phyloP scores from a whole-genome alignment of 176 grass and related monocot species.

The Hyparrhenia diplandra region DNA sequence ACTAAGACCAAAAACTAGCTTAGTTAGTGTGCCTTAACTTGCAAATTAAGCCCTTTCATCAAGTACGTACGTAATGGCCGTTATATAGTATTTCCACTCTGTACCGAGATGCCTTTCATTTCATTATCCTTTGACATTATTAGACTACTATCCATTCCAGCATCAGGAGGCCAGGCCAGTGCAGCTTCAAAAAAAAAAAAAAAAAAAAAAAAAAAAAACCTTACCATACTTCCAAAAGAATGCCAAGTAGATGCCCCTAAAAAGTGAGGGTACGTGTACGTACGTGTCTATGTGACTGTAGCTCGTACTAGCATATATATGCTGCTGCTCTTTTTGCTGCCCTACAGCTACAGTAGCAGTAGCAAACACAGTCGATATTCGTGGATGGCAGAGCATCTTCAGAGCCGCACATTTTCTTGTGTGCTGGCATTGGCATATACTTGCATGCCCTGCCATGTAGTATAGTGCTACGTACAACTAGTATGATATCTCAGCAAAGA shows the following conservation, averaged over 20 bases:
- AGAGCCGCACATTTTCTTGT: background rate
- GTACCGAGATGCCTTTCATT: background rate
- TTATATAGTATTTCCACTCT: too few species aligned
- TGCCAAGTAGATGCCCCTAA: background rate
- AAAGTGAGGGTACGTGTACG: background rate
- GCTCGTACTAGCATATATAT: background rate
- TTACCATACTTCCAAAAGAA: background rate
- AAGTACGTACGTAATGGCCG: too few species aligned
- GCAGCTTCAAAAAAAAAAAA: too few species aligned
- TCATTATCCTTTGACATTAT: too few species aligned
- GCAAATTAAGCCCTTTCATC: too few species aligned
- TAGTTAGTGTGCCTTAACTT: too few species aligned
- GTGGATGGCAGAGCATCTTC: background rate
- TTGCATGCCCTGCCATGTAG: too few species aligned
- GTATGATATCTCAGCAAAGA: background rate
- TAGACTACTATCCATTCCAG: too few species aligned
- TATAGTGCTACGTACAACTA: background rate
- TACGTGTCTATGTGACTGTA: background rate
- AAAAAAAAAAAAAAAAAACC: background rate
- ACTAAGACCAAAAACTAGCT: too few species aligned
- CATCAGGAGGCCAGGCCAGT: too few species aligned
- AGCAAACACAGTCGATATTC: background rate
- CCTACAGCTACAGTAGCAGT: background rate
- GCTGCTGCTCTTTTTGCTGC: background rate
- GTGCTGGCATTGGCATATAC: too few species aligned